Percentiles rank a stretch among this genome's conserved stretches.
These are phyloP conservation scores for Extremus antarcticus DNA, from an alignment of 495 filamentous ascomycete genomes.

Conservation along the genomic window DNA sequence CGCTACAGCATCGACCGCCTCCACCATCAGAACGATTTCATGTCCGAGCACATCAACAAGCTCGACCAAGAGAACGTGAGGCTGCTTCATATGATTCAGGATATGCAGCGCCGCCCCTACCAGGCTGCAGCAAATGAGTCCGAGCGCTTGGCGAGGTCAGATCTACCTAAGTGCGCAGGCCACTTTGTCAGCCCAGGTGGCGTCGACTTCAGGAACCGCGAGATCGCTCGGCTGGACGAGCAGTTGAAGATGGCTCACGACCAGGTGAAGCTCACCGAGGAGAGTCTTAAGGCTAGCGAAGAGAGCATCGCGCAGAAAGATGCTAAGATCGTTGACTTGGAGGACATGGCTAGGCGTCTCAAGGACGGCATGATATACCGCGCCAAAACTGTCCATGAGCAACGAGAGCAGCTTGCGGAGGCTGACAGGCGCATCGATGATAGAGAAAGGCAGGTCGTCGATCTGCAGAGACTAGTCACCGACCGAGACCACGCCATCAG, in stretches of 20 bases:
- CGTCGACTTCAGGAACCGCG: conserved; percentile 12
- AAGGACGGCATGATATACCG: background rate
- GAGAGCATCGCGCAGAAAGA: background rate
- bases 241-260: conserved; percentile 11
- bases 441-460: background rate
- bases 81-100: background rate
- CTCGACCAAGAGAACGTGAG: background rate
- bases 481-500: background rate
- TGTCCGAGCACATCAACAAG: background rate
- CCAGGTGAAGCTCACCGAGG: background rate
- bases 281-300: background rate
- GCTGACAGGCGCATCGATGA: background rate
- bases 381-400: background rate
- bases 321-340: background rate
- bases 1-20: background rate
- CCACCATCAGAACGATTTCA: background rate
- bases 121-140: background rate
- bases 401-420: background rate
- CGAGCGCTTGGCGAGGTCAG: background rate
- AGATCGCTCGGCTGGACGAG: conserved; percentile 15
- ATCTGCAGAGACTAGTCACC: background rate
- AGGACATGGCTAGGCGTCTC: background rate
- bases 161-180: background rate
- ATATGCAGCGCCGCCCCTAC: background rate
- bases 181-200: background rate